Evolutionary conservation across 2,329 filamentous ascomycete species (phyloP).

Genomic region (Apiospora marii): DNA sequence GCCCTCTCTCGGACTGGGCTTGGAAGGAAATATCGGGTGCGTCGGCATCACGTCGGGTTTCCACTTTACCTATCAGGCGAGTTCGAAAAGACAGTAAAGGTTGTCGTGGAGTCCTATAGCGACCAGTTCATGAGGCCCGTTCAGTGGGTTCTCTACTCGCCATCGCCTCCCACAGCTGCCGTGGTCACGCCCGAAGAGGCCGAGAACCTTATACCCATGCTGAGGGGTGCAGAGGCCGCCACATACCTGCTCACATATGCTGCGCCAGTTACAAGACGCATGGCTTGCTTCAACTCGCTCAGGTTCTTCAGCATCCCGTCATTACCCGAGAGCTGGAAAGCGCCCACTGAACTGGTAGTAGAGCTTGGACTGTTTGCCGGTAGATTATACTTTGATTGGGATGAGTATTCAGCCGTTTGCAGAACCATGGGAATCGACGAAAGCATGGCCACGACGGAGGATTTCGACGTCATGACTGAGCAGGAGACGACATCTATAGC

Average conservation of each 20-base stretch:
- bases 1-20: constrained; percentile 47
- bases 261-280: constrained; percentile 65
- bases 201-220: constrained; percentile 58
- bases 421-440: constrained; percentile 42
- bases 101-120: constrained; percentile 34
- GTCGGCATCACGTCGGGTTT: constrained; percentile 29
- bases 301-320: constrained; percentile 60
- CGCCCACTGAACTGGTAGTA: constrained; percentile 62
- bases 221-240: constrained; percentile 38
- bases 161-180: constrained; percentile 54
- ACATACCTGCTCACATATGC: constrained; percentile 64
- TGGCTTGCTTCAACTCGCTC: constrained; percentile 65
- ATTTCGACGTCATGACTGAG: constrained; percentile 31
- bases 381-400: constrained; percentile 64
- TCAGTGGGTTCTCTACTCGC: constrained; percentile 67
- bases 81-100: constrained; percentile 55
- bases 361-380: constrained; percentile 69
- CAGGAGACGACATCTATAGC: constrained; percentile 22
- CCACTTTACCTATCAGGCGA: constrained; percentile 51
- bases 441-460: constrained; percentile 22
- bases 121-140: constrained; percentile 55
- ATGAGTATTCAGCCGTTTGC: constrained; percentile 50
- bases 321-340: constrained; percentile 47
- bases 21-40: constrained; percentile 45
- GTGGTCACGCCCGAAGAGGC: constrained; percentile 70